These are phyloP conservation scores for Alnus rubra DNA, from an alignment of 306 rosid species.

Conservation along the genomic window DNA sequence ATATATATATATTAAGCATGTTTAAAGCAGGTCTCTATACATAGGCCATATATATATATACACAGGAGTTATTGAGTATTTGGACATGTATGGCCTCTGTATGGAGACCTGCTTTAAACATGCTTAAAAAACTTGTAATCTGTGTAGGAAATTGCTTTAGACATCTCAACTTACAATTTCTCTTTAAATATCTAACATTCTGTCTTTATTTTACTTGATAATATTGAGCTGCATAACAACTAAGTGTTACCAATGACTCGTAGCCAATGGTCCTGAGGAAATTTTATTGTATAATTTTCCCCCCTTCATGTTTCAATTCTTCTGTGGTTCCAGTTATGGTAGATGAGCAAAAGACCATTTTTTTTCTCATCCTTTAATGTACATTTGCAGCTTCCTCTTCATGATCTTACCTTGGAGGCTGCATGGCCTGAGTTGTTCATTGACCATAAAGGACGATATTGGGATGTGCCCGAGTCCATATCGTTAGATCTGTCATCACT, in stretches of 20 bases:
- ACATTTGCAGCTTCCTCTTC: constrained; percentile 64
- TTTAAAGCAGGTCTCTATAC: not conserved
- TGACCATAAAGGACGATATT: constrained; percentile 85
- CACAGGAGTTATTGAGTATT: not conserved
- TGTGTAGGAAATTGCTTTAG: not conserved
- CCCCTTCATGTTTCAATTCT: not conserved
- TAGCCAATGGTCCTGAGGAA: not conserved
- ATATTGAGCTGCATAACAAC: constrained; percentile 8
- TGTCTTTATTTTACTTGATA: not conserved
- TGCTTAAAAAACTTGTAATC: not conserved
- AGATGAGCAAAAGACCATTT: constrained; percentile 13
- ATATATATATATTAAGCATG: not conserved
- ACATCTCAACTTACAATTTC: not conserved
- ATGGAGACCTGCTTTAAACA: not conserved
- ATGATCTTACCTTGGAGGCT: constrained; percentile 78
- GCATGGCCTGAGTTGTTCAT: constrained; percentile 91
- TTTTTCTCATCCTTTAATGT: constrained; percentile 23
- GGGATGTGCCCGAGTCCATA: constrained; percentile 83
- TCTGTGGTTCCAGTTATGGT: constrained; percentile 6
- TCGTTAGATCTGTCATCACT: constrained; percentile 75
- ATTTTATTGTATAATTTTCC: not conserved
- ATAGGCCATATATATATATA: not conserved
- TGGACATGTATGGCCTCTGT: constrained; percentile 2
- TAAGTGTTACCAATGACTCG: no score
- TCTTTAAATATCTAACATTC: not conserved